These are phyloP conservation scores for Silene latifolia DNA, from an alignment of 148 eudicot genomes.

Conservation along the genomic window DNA sequence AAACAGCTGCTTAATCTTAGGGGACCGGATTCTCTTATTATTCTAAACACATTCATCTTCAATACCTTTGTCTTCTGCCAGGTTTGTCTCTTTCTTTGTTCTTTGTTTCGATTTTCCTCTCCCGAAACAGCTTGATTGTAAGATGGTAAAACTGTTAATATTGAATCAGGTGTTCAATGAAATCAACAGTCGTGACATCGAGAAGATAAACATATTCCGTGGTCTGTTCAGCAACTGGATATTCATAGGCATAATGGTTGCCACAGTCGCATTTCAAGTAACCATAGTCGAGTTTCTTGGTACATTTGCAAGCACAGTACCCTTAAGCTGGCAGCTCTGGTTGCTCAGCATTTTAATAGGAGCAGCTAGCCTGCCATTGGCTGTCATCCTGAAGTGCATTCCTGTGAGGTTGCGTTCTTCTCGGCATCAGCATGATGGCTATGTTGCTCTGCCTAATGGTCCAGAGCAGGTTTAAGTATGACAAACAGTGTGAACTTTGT, in stretches of 20 bases:
- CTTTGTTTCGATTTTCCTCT: neutral
- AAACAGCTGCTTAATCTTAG: conserved; percentile 45
- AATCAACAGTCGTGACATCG: conserved; percentile 94
- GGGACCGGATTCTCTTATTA: conserved; percentile 51
- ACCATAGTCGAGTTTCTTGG: conserved; percentile 87
- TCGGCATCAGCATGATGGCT: conserved; percentile 54
- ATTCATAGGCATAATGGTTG: conserved; percentile 55
- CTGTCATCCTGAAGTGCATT: conserved; percentile 76
- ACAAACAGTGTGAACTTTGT: neutral
- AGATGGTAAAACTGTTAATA: neutral
- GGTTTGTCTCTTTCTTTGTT: conserved; percentile 34
- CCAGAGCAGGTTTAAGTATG: conserved; percentile 53
- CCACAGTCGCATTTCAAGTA: conserved; percentile 74
- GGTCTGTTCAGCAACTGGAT: conserved; percentile 80
- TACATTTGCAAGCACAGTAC: conserved; percentile 86
- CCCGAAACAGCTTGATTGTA: no score
- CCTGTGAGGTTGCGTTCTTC: conserved; percentile 43
- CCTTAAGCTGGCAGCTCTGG: conserved; percentile 86
- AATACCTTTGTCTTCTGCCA: conserved; percentile 94
- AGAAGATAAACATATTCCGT: conserved; percentile 76
- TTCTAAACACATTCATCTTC: conserved; percentile 79
- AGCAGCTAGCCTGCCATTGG: conserved; percentile 64
- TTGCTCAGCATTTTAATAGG: conserved; percentile 61
- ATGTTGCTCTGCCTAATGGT: conserved; percentile 55
- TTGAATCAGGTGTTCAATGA: conserved; percentile 77